These are phyloP conservation scores for Eragrostis tef DNA, from an alignment of 202 grass and related monocot genomes.

Conservation along the genomic window DNA sequence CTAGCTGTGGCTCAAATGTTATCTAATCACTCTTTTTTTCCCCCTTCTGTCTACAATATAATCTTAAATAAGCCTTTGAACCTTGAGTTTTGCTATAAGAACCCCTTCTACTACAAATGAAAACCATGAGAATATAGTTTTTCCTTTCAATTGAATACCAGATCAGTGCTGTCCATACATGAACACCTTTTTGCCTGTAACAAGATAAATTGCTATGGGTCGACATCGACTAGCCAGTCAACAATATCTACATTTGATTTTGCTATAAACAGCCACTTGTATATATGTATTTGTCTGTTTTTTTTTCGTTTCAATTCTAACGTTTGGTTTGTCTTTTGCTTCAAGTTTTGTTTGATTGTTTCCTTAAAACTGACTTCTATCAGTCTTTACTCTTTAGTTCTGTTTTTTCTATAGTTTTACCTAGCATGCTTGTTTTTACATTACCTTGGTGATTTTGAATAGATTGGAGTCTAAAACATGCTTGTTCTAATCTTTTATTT, in stretches of 20 bases:
- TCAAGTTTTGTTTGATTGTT: background rate
- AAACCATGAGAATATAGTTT: background rate
- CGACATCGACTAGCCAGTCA: background rate
- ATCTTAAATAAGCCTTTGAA: too few species aligned
- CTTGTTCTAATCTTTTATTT: background rate
- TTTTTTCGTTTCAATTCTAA: background rate
- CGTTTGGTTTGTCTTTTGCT: background rate
- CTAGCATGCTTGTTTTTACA: background rate
- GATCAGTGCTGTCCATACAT: background rate
- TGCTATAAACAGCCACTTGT: background rate
- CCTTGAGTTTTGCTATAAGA: too few species aligned
- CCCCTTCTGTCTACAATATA: too few species aligned
- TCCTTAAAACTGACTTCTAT: background rate
- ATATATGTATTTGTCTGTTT: background rate
- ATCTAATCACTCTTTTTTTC: too few species aligned
- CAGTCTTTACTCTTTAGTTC: background rate
- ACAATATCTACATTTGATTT: background rate
- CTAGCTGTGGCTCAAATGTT: too few species aligned
- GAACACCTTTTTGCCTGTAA: background rate
- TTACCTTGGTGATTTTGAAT: background rate
- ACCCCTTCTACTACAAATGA: background rate
- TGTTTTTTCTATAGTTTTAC: background rate
- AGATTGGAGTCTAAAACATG: background rate
- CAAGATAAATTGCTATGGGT: constrained; percentile 3
- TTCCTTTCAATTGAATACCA: background rate